Conservation (phyloP, 2,329 filamentous ascomycete genomes). For the Colletotrichum aenigma region DNA sequence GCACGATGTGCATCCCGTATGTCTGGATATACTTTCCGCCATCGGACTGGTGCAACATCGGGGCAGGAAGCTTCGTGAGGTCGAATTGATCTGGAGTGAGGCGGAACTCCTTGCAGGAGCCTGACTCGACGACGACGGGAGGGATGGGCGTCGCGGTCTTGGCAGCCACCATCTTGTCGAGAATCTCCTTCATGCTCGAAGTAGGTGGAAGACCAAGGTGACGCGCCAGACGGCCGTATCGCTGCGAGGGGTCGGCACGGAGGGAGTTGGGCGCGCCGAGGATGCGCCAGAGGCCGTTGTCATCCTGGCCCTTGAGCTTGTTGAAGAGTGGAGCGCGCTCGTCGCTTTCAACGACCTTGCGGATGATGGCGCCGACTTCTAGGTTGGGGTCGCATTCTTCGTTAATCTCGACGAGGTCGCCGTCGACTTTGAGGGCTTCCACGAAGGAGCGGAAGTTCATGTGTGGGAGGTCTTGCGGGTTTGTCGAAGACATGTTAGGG, state of each 20-base stretch:
- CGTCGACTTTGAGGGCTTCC: conserved; percentile 43
- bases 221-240: conserved; percentile 45
- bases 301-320: conserved; percentile 47
- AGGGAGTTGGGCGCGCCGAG: conserved; percentile 48
- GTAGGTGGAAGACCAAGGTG: conserved; percentile 44
- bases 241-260: conserved; percentile 30
- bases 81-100: conserved; percentile 44
- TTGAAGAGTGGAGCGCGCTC: conserved; percentile 56
- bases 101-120: conserved; percentile 46
- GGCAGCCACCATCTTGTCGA: conserved; percentile 44
- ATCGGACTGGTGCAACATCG: conserved; percentile 46
- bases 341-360: conserved; percentile 46
- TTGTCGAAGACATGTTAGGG: background rate
- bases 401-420: conserved; percentile 49
- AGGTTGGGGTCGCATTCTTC: conserved; percentile 46
- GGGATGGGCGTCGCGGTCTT: conserved; percentile 33
- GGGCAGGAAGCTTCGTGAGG: conserved; percentile 43
- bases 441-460: conserved; percentile 51
- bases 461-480: conserved; percentile 21
- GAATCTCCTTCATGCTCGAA: conserved; percentile 39
- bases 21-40: conserved; percentile 57
- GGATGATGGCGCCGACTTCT: conserved; percentile 50
- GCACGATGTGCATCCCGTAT: conserved; percentile 52
- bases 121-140: conserved; percentile 35
- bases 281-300: conserved; percentile 51